phyloP scores from a whole-genome alignment of 1,284 basidiomycete genomes.

The Puccinia coronata region DNA sequence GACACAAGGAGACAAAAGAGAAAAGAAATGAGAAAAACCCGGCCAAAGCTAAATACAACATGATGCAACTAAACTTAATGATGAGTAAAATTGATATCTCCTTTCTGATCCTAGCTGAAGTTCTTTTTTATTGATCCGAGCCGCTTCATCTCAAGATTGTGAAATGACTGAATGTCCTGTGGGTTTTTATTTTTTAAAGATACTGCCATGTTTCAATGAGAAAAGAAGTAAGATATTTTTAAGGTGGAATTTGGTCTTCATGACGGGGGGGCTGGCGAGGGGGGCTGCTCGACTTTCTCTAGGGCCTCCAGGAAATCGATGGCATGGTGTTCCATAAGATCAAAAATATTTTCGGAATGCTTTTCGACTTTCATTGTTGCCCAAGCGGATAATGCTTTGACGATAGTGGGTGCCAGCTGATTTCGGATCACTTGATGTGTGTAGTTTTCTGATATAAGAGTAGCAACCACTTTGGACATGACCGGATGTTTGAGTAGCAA shows the following conservation, averaged over 20 bases:
- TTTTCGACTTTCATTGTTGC: background rate
- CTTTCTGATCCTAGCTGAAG: no score
- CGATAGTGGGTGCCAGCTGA: background rate
- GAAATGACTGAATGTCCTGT: no score
- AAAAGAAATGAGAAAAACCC: no score
- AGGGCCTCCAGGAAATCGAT: background rate
- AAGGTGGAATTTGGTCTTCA: background rate
- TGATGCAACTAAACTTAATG: no score
- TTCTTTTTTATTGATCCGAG: no score
- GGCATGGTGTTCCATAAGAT: background rate
- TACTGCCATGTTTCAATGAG: no score
- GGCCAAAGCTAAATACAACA: no score
- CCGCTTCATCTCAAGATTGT: no score
- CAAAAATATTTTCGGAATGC: background rate
- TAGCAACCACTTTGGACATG: background rate
- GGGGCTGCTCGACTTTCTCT: background rate
- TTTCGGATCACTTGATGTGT: background rate
- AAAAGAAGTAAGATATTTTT: no score
- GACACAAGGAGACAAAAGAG: no score
- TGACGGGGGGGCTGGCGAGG: background rate
- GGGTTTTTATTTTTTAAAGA: no score
- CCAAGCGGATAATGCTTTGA: background rate
- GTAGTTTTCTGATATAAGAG: background rate
- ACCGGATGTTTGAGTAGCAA: background rate
- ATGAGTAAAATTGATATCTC: no score